Evolutionary conservation across 2,329 filamentous ascomycete genomes (phyloP).

Genomic region (Fusarium cicatricum): DNA sequence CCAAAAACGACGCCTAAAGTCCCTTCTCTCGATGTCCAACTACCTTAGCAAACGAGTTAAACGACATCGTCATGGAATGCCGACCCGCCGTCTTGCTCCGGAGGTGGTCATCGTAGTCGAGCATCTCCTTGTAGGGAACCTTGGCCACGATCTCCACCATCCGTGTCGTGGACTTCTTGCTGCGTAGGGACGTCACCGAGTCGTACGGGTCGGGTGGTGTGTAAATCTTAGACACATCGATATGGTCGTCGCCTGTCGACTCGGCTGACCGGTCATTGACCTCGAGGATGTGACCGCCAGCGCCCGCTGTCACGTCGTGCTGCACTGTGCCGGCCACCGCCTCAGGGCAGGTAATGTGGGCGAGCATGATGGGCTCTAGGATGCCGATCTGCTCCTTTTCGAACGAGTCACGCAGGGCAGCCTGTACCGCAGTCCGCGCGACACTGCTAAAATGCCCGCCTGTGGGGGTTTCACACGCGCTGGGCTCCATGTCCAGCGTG

Average conservation of each 20-base stretch:
- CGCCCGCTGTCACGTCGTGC: slow-evolving; percentile 78
- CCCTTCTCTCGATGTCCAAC: slow-evolving; percentile 63
- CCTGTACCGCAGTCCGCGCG: slow-evolving; percentile 69
- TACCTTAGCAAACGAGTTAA: slow-evolving; percentile 65
- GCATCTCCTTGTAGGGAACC: slow-evolving; percentile 95
- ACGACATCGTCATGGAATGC: slow-evolving; percentile 66
- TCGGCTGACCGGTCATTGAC: slow-evolving; percentile 64
- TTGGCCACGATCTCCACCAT: slow-evolving; percentile 78
- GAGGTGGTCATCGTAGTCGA: slow-evolving; percentile 90
- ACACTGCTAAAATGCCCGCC: slow-evolving; percentile 74
- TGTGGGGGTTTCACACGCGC: slow-evolving; percentile 64
- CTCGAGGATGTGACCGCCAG: slow-evolving; percentile 77
- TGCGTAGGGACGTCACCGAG: slow-evolving; percentile 63
- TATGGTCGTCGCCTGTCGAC: slow-evolving; percentile 50
- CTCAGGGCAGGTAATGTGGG: slow-evolving; percentile 87
- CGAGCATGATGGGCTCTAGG: slow-evolving; percentile 94
- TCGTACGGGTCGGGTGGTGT: slow-evolving; percentile 86
- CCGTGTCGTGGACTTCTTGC: slow-evolving; percentile 58
- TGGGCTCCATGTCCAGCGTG: slow-evolving; percentile 70
- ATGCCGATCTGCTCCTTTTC: slow-evolving; percentile 66
- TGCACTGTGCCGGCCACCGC: slow-evolving; percentile 81
- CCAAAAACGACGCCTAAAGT: slow-evolving; percentile 39
- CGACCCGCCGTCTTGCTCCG: slow-evolving; percentile 88
- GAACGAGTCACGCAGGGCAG: slow-evolving; percentile 71
- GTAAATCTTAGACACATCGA: slow-evolving; percentile 82